Base-by-base conservation (phyloP, 2,329 filamentous ascomycete species). In the Ambrosiella beaveri region DNA sequence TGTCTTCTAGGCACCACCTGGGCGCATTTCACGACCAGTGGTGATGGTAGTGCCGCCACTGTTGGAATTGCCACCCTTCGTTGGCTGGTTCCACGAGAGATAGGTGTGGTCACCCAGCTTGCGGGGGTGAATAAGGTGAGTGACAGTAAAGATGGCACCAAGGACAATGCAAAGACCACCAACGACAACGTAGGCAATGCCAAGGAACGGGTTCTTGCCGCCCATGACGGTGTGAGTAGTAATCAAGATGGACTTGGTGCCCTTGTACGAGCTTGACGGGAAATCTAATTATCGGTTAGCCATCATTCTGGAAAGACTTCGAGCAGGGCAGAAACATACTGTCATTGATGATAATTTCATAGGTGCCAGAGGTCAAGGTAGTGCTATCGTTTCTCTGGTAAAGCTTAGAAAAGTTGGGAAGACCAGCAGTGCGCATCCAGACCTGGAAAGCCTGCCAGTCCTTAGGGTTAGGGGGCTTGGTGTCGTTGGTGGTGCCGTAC, bases 71-170 rank as follows among this genome's bases (percentile, higher is more conserved):
- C 70, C 65, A 65, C 74, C 74, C 61, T 69, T 63, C n/a, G 70
- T 64, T 1, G 71, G 73, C 60, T 81, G 80, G 69, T 97, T 96
- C 93, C 93, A 98, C 27, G 88, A 93, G 54, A 98, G 78, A 69
- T 98, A 97, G 7, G 89, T 96, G 71, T 97, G 93, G 69, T 98
- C 93, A 62, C 93, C 93, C 47, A 98, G 80, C 85, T 97, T 98
- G 66, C 93, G 85, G 62, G 93, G 93, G 68, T 86, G 90, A 70
- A 98, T 82, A 63, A 97, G 76, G 72, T 97, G 90, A 0, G 88
- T 90, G 61, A 88, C 78, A 39, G 91, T 90, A 72, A 98, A 98
- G 57, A 97, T 68, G 35, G 81, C 81, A 55, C 93, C 93, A 7
- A 98, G 80, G 36, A 96, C 68, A 64, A 98, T 85, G 73, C 93